Conservation (phyloP, 1,284 basidiomycete genomes). For the Laetiporus sulphureus region DNA sequence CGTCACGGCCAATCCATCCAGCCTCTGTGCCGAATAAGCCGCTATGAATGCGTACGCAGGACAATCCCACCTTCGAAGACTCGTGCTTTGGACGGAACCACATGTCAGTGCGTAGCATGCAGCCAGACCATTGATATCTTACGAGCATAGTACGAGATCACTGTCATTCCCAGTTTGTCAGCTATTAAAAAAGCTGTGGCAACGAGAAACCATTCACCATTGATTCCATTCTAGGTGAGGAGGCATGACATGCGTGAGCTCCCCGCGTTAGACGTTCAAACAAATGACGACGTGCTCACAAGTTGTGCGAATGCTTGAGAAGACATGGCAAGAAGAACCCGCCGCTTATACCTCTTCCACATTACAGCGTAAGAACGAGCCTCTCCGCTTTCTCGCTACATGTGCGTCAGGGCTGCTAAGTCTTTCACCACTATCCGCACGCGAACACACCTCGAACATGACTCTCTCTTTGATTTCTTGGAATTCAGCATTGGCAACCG, state of each 20-base stretch:
- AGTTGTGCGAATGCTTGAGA: constrained; percentile 95
- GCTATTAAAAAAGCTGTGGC: neutral
- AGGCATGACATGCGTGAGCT: neutral
- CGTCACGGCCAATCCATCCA: constrained; percentile 96
- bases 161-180: constrained; percentile 30
- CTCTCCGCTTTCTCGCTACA: constrained; percentile 68
- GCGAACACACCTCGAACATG: constrained; percentile 58
- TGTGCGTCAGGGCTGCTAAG: neutral
- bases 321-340: constrained; percentile 95
- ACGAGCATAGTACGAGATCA: constrained; percentile 95
- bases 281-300: constrained; percentile 36
- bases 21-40: constrained; percentile 54
- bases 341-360: constrained; percentile 85
- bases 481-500: constrained; percentile 78
- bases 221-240: constrained; percentile 73
- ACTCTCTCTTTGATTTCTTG: constrained; percentile 91
- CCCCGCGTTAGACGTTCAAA: neutral
- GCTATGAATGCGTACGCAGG: neutral
- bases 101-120: constrained; percentile 9
- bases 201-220: constrained; percentile 44
- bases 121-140: constrained; percentile 27
- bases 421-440: neutral
- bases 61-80: constrained; percentile 72
- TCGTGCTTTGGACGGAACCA: constrained; percentile 39
- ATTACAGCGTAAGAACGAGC: constrained; percentile 78